These are phyloP conservation scores for Sarcodon aspratus DNA, from an alignment of 768 basidiomycete species.

Conservation along the genomic window DNA sequence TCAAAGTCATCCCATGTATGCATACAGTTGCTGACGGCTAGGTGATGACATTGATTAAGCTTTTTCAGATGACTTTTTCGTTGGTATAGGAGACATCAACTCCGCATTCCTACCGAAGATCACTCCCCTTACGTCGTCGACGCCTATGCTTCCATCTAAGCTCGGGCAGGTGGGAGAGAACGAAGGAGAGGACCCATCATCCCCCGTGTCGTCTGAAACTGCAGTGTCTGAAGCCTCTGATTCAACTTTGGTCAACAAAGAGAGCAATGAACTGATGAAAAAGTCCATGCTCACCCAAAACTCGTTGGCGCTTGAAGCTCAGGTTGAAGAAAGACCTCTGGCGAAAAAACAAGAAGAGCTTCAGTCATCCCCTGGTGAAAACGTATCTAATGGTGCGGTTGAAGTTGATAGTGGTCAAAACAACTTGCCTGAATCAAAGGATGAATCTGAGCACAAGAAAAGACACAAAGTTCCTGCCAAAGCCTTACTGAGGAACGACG, in stretches of 20 bases:
- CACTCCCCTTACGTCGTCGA: conserved; percentile 35
- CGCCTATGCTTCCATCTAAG: conserved; percentile 12
- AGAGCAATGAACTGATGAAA: conserved; percentile 33
- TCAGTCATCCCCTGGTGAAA: conserved; percentile 31
- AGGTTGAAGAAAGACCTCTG: conserved; percentile 77
- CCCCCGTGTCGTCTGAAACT: conserved; percentile 3
- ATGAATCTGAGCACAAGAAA: conserved; percentile 6
- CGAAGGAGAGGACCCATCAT: background rate
- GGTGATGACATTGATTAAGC: background rate
- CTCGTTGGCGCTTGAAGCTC: conserved; percentile 67
- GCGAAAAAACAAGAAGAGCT: conserved; percentile 82
- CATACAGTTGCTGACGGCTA: conserved; percentile 9
- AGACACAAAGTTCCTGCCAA: conserved; percentile 43
- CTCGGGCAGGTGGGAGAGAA: background rate
- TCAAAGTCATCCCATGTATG: conserved; percentile 94
- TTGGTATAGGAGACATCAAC: conserved; percentile 98
- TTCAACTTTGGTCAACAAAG: background rate
- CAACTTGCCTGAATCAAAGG: conserved; percentile 2
- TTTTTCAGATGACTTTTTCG: conserved; percentile 83
- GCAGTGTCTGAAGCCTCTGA: background rate
- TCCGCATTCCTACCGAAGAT: conserved; percentile 84
- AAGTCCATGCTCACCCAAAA: conserved; percentile 60
- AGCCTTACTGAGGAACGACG: conserved; percentile 80
- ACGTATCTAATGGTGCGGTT: conserved; percentile 1
- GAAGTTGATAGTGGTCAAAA: background rate